Evolutionary conservation across 2,329 filamentous ascomycete genomes (phyloP), one percentile per base, ranked within the genome.

Genomic region (Bipolaris victoriae): DNA sequence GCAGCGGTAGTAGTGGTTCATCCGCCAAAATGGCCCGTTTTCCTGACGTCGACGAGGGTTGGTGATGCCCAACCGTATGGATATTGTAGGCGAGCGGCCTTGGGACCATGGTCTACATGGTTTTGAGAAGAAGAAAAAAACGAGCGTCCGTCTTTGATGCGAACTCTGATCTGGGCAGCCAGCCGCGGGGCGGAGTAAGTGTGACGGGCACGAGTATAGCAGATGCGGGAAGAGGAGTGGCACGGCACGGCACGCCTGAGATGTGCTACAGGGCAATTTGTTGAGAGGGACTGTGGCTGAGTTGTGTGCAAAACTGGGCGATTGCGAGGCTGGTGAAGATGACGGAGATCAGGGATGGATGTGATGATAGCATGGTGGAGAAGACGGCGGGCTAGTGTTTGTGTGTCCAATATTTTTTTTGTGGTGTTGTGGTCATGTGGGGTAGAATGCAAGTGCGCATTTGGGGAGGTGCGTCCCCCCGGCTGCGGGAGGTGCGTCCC

Each of bases 211-310:
- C 20, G 37, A 31, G 35, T 33, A 39, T 47, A 35, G 40, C 11
- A 24, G 22, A 35, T n/a, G 22, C 35, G 41, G 37, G 51, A 46
- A 39, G 18, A 39, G 46, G 22, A 48, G 54, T 51, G 49, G 54
- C 50, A 44, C 57, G 43, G 33, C 45, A 48, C 45, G 45, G 55
- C n/a, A 51, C 31, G 58, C 55, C 41, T 51, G 29, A 51, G 5
- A 22, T n/a, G 33, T 26, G 29, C 22, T 20, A 43, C 16, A 33
- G 51, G 2, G 29, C 46, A 33, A 48, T 24, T 13, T 36, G 6
- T 50, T 20, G 49, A 35, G 41, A 35, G 41, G 46, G 45, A 24
- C 39, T 39, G 57, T 60, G 57, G 57, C 57, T 60, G 49, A 52
- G 41, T 26, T 11, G 35, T 7, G 43, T 7, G 47, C 26, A 20